A percentile compares a stretch with the other conserved stretches of the same genome.
These are phyloP conservation scores for Citrus hindsii DNA, from an alignment of 345 rosid genomes.

Conservation along the genomic window DNA sequence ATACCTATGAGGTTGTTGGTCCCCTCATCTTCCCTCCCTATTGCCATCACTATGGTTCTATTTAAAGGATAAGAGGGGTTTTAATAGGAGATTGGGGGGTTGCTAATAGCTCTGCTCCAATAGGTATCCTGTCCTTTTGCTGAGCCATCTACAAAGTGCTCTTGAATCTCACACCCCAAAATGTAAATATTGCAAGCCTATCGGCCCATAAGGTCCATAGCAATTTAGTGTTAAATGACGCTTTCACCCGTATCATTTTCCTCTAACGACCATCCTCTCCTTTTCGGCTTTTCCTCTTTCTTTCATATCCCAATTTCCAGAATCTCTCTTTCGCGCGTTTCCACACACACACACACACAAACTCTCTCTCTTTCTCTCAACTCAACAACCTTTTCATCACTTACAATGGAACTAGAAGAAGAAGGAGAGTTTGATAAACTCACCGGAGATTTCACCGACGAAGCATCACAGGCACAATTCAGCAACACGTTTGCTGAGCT, in stretches of 20 bases:
- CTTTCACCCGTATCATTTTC: not conserved
- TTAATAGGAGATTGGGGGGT: too few species aligned
- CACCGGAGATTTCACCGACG: conserved; percentile 26
- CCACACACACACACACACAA: accelerated
- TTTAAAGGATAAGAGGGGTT: too few species aligned
- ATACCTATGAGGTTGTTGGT: accelerated
- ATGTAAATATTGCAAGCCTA: too few species aligned
- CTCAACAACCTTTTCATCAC: not conserved
- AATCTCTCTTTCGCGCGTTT: not conserved
- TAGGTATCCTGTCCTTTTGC: too few species aligned
- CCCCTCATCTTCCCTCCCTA: too few species aligned
- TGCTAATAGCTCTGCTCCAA: too few species aligned
- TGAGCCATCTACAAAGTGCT: too few species aligned
- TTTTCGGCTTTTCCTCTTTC: not conserved
- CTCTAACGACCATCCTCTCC: not conserved
- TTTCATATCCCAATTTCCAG: not conserved
- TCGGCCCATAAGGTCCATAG: not conserved
- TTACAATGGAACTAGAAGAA: conserved; percentile 7
- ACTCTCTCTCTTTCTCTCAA: too few species aligned
- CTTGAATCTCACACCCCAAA: too few species aligned
- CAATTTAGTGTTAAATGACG: not conserved
- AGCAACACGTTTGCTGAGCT: conserved; percentile 46
- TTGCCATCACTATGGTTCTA: too few species aligned
- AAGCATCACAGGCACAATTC: conserved; percentile 15
- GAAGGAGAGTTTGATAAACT: conserved; percentile 20